Base-by-base conservation (phyloP, 2,329 filamentous ascomycete genomes). In the Fusarium musae region DNA sequence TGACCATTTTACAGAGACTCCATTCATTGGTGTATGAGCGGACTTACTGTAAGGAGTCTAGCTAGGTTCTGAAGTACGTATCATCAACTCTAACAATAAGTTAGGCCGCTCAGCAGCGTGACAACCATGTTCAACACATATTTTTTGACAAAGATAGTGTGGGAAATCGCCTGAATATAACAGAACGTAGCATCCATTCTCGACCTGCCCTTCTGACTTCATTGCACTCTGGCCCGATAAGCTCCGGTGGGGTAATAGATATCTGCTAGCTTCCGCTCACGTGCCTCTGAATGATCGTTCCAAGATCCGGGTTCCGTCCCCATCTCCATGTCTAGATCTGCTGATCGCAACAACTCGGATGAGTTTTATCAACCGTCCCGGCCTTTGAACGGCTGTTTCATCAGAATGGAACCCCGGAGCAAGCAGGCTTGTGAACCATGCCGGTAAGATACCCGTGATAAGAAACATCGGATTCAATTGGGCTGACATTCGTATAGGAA, bases 351-450 rank as follows among this genome's bases (percentile, higher is more conserved):
- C 13, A 54, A 28, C 19, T 40, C 15, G 34, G 17, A 54, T 54
- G 7, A 7, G 19, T n/a, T 9, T 28, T 10, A 3, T 42, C 28
- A 13, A 10, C 28, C 17, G 3, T 34, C 9, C 57, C n/a, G 17
- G n/a, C 21, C 21, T 11, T 53, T 5, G 5, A 21, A 10, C 12
- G 16, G 19, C 34, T 15, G 4, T 36, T 34, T 28, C 4, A 19
- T 16, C 26, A 12, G 10, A 17, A 69, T 69, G 57, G 64, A 69
- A 12, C 23, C 43, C 19, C 49, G 64, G n/a, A 69, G 57, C 8
- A 69, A 63, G 19, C 57, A 69, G 30, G 66, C 66, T 21, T 69
- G 64, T 28, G 66, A 69, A 1, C 49, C 64, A 30, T 69, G 66
- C 9, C 64, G 66, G 64, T 63, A 9, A 39, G 49, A 50, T 10